A percentile compares a stretch with the other conserved stretches of the same genome.
These are phyloP conservation scores for Globisporangium acanthophoron DNA, from an alignment of 352 stramenopile genomes.

Conservation along the genomic window DNA sequence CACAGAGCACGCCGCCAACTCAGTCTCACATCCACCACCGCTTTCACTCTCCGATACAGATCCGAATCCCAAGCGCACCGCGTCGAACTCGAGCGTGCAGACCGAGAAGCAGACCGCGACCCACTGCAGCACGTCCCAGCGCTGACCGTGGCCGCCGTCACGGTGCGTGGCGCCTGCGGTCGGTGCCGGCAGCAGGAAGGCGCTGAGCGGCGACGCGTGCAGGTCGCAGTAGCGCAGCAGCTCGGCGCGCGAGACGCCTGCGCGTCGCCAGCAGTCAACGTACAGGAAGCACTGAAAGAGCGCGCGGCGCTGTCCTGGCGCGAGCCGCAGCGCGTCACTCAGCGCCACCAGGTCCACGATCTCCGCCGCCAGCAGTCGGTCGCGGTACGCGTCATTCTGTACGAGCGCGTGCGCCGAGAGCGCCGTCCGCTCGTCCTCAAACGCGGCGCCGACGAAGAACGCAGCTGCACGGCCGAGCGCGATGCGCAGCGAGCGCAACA, in stretches of 20 bases:
- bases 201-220: conserved; percentile 22
- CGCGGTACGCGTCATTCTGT: conserved; percentile 63
- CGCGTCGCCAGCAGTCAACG: conserved; percentile 51
- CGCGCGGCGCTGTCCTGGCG: conserved; percentile 43
- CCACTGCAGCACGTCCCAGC: conserved; percentile 60
- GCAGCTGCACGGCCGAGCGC: conserved; percentile 17
- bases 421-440: conserved; percentile 32
- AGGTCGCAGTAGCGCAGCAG: conserved; percentile 56
- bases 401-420: conserved; percentile 42
- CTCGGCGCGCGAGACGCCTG: conserved; percentile 39
- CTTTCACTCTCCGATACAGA: neutral
- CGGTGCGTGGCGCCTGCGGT: conserved; percentile 26
- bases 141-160: conserved; percentile 17
- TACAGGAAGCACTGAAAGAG: conserved; percentile 63
- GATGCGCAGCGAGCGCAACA: neutral
- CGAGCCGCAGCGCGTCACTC: conserved; percentile 43
- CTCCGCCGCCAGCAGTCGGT: conserved; percentile 49
- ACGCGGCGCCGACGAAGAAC: conserved; percentile 38
- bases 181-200: conserved; percentile 31
- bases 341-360: conserved; percentile 56
- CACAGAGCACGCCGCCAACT: neutral
- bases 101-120: conserved; percentile 49
- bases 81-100: conserved; percentile 34
- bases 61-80: conserved; percentile 13
- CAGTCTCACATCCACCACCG: neutral